Base-by-base conservation (phyloP, 768 basidiomycete genomes). In the Xerocomellus intermedius region DNA sequence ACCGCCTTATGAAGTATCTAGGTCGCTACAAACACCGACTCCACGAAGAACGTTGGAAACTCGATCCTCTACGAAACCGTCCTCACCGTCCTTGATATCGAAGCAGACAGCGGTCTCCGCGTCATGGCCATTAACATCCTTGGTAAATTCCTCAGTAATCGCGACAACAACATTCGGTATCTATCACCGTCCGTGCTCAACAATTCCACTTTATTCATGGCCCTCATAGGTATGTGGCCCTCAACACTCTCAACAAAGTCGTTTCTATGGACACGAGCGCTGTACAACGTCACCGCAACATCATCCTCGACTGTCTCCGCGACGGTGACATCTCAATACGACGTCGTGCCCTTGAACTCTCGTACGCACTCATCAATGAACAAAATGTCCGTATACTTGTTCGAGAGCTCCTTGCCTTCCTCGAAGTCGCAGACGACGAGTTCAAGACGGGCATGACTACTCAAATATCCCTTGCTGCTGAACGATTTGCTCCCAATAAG, bases 121-220 rank as follows among this genome's bases (percentile, higher is more conserved):
- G 95, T 98, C 42, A 98, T 99, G 97, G 97, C 97, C 0, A 99
- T 99, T 72, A 99, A 99, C 69, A 98, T 98, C 54, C 81, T 99
- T 33, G 97, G 97, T 51, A 98, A 98, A 74, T 98, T 98, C 76
- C 76, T 99, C 68, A 88, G 91, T 69, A 99, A 99, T 73, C 82
- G 92, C 33, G 97, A 99, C 68, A 99, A 99, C 74, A 99, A 98
- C 68, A 98, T 99, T 63, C 86, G 96, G 95, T 96, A 68, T 45
- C 80, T 70, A 45, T 53, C n/a, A 49, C 44, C 32, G 19, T 28
- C 21, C 37, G 47, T 35, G 19, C 38, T 39, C 21, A 21, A 32
- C n/a, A 32, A 42, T 51, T 50, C 42, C 42, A n/a, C 30, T 22
- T 52, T n/a, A 48, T 42, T 58, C 44, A 61, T 19, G 32, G 2